These are phyloP conservation scores for Verticillium longisporum DNA, from an alignment of 2,329 filamentous ascomycete species.

Conservation along the genomic window DNA sequence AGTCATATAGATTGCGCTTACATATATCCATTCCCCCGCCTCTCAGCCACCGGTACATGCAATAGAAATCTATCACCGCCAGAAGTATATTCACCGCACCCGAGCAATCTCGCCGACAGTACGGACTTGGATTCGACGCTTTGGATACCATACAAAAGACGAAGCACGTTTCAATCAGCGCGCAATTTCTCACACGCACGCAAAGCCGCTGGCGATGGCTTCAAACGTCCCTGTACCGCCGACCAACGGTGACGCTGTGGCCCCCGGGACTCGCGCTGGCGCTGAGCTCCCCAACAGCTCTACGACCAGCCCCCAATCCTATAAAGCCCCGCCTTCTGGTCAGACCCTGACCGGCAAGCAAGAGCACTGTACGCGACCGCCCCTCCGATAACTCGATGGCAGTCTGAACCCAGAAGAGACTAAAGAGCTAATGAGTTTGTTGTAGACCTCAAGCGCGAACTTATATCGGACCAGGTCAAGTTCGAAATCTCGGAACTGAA, in stretches of 20 bases:
- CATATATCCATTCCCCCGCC: background rate
- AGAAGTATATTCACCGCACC: background rate
- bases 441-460: constrained; percentile 88
- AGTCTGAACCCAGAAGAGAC: background rate
- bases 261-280: background rate
- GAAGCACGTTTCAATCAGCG: too few species aligned
- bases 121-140: background rate
- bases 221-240: constrained; percentile 8
- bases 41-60: background rate
- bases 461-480: constrained; percentile 82
- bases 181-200: background rate
- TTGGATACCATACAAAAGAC: background rate
- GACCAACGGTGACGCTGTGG: constrained; percentile 12
- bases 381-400: background rate
- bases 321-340: constrained; percentile 27
- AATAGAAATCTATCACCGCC: background rate
- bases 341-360: constrained; percentile 81
- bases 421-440: background rate
- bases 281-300: constrained; percentile 8
- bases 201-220: constrained; percentile 7
- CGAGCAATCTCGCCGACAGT: background rate
- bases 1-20: background rate
- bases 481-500: constrained; percentile 90
- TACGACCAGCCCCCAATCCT: constrained; percentile 18
- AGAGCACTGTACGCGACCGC: constrained; percentile 73